Evolutionary conservation across 2,329 filamentous ascomycete species (phyloP), one percentile per base, ranked within the genome.

Genomic region (Pseudogymnoascus sp.): DNA sequence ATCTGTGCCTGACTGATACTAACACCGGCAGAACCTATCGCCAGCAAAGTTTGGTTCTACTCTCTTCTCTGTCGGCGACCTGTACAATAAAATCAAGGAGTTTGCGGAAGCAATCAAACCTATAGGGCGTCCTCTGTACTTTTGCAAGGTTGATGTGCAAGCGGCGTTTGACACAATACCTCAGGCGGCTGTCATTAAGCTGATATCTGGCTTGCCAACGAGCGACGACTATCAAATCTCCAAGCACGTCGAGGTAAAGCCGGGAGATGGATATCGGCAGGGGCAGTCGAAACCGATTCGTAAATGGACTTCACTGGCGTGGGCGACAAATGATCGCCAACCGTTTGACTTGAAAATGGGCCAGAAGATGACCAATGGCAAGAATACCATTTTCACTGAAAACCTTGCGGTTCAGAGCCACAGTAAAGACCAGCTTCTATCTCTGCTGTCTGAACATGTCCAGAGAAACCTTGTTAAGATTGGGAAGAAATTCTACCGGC

Each of bases 151-250:
- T 11, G 95, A 99, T 71, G 93, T 99, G 19, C 85, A 90, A 72
- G 86, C 91, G 1, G 96, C 93, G 69, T 99, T 97, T 73, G 95
- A 99, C 74, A 96, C 90, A 0, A 97, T 99, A 50, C 95, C 95
- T 0, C 95, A 97, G 73, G 76, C 82, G 26, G 84, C 85, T 0
- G 79, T 97, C 16, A 72, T 97, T 35, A 73, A 79, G 24, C 78
- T 97, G 26, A 82, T 96, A 66, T 74, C 67, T 64, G 86, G 72
- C 61, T 85, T 82, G 67, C 84, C 74, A 66, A 77, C 76, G 11
- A 78, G 88, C 64, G 75, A 80, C 2, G 76, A 78, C 21, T 99
- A 99, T 72, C 81, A 82, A 6, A 81, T 96, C 59, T 81, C 82
- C 6, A 92, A 87, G 67, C 88, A 97, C 70, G 84, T 86, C 6